Base-by-base conservation (phyloP, 148 eudicot species). In the Spergularia marina region DNA sequence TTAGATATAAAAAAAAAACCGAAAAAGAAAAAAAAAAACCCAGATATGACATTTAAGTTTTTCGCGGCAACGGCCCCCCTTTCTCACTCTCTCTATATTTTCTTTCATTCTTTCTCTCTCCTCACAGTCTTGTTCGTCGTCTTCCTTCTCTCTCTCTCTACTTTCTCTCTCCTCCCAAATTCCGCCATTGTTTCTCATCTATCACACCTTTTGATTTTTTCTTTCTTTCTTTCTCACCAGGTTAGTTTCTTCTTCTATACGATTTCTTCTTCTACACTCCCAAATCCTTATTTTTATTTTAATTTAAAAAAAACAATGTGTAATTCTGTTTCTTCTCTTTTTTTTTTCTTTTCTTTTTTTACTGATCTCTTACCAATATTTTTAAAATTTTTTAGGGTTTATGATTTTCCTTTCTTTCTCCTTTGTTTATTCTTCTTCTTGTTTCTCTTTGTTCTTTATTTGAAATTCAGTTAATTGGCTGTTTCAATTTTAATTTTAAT, bases 31-130 rank as follows among this genome's bases (percentile, higher is more conserved):
- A 40, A 49, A 51, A 47, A 5, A 14, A 12, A 17, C 0, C 7
- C 7, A 64, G 17, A 16, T 20, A 12, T 30, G 4, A 68, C 69
- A 79, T 74, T 70, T 75, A 64, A 80, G 74, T 53, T 80, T 80
- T 76, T 75, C 83, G 83, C 83, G 83, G 83, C 83, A 75, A 80
- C 79, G 75, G 71, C 76, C 76, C 72, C 51, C 30, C 4, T 73
- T 56, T 34, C 34, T 63, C 67, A 34, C 30, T 23, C 30, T 23
- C 67, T 12, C 3, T 12, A 30, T 25, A 1, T 7, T 17, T 16
- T 12, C 16, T 23, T 54, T 40, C 49, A 17, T 34, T 20, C 60
- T 53, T 20, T 53, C 77, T 74, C 77, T 69, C 70, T 63, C 41
- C 39, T 51, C 68, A 17, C 30, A 68, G 34, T 71, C 63, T 12